phyloP scores from a whole-genome alignment of 2,329 filamentous ascomycete genomes.

The Triangularia setosa region DNA sequence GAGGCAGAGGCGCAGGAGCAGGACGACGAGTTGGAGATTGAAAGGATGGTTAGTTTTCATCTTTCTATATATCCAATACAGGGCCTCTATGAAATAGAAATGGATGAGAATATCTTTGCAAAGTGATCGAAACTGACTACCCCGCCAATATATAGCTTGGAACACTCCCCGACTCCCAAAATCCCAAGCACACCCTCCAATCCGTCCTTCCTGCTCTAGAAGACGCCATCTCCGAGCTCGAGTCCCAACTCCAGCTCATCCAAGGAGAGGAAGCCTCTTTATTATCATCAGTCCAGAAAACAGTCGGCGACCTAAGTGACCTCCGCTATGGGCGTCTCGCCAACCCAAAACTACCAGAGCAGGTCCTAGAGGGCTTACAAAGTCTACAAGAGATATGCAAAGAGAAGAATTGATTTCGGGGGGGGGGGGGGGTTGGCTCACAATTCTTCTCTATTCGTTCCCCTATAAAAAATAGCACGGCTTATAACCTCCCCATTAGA shows the following conservation, averaged over 20 bases:
- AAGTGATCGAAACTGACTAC: neutral
- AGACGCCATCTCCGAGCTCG: constrained; percentile 59
- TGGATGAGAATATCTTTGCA: too few relatives aligned
- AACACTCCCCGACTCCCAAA: constrained; percentile 53
- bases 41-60: constrained; percentile 44
- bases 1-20: constrained; percentile 51
- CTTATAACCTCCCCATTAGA: too few relatives aligned
- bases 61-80: neutral
- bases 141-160: constrained; percentile 36
- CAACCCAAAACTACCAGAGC: constrained; percentile 58
- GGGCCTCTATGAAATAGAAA: too few relatives aligned
- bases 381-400: constrained; percentile 62
- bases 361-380: constrained; percentile 64
- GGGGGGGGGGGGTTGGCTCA: too few relatives aligned
- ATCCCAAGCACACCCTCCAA: constrained; percentile 55
- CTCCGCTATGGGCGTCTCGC: constrained; percentile 74
- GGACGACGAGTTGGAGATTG: constrained; percentile 62
- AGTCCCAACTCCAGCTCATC: constrained; percentile 63
- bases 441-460: neutral
- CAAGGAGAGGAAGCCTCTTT: constrained; percentile 61
- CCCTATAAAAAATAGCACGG: neutral
- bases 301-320: constrained; percentile 72
- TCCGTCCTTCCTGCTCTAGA: constrained; percentile 68
- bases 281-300: constrained; percentile 58
- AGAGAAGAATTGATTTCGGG: constrained; percentile 19